Evolutionary conservation across 1,284 basidiomycete species (phyloP), one percentile per base, ranked within the genome.

Genomic region (Fomitopsis palustris): DNA sequence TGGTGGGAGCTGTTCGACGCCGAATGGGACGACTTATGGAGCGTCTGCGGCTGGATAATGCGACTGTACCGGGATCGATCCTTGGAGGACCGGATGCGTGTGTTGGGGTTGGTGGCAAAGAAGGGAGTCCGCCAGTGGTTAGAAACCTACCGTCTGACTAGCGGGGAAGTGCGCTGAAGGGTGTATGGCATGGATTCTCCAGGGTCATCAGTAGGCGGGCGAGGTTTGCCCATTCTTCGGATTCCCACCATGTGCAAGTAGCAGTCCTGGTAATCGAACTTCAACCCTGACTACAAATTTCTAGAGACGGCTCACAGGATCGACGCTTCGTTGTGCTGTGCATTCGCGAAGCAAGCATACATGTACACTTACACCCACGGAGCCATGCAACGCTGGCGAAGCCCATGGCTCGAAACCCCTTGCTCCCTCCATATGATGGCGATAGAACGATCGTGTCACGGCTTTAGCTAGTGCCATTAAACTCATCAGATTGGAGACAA

Each of bases 1-100:
- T 96, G 93, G 93, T 95, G 90, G 87, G 84, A 90, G 54, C 78
- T 96, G 1, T 96, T 96, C 68, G 93, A 96, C 68, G 89, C 90
- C 0, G 80, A 85, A 1, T 91, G 85, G 84, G 91, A 93, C 58
- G 93, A 96, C 66, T 79, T 96, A 42, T 90, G 88, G 86, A 85
- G 79, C 62, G 85, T 93, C 16, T 87, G 87, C 61, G 93, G 92
- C 12, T 81, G 82, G 64, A 83, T 95, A 54, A 90, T 92, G 88
- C 78, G 86, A 43, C 74, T 96, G 4, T 96, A 92, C 70, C 80
- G 86, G 4, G 70, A 77, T 54, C 71, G 74, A 23, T 69, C 59
- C 41, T 58, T 54, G 19, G 68, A 68, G 49, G 83, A 85, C 33
- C 73, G 64, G 59, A 69, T 63, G 55, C 74, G 77, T 65, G 77